A percentile compares a stretch with the other conserved stretches of the same genome.
phyloP scores from a whole-genome alignment of 2,329 filamentous ascomycete species.

The Aspergillus uvarum region DNA sequence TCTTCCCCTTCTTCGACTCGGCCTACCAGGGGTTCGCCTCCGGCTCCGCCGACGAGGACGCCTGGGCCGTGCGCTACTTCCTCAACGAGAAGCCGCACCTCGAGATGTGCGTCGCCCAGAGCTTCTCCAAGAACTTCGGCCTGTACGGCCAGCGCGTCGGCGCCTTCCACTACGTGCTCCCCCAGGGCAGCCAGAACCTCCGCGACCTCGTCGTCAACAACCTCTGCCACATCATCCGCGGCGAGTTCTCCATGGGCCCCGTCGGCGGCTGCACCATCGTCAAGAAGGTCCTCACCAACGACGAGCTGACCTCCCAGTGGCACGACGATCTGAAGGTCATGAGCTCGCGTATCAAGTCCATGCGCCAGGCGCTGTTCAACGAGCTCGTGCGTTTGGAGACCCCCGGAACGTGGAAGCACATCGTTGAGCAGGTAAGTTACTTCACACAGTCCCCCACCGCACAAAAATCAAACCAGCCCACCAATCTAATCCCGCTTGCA shows the following conservation, averaged over 20 bases:
- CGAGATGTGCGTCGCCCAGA: conserved; percentile 58
- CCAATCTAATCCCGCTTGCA: conserved; percentile 13
- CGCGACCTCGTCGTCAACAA: conserved; percentile 38
- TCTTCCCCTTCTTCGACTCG: conserved; percentile 97
- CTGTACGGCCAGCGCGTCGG: conserved; percentile 94
- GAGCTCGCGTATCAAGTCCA: conserved; percentile 89
- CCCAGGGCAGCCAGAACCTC: conserved; percentile 28
- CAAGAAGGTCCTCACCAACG: conserved; percentile 75
- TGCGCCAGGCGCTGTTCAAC: conserved; percentile 74
- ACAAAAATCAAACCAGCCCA: background rate
- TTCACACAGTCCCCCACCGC: background rate
- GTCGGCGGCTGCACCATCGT: conserved; percentile 86
- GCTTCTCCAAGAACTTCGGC: conserved; percentile 67
- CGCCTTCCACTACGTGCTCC: conserved; percentile 69
- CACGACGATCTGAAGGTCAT: conserved; percentile 84
- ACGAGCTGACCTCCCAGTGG: conserved; percentile 79
- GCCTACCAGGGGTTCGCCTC: conserved; percentile 98
- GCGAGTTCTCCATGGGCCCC: conserved; percentile 57
- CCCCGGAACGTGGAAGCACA: conserved; percentile 95
- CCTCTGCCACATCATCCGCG: conserved; percentile 41
- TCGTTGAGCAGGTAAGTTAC: conserved; percentile 78
- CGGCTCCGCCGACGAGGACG: conserved; percentile 79
- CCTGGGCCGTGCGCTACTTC: conserved; percentile 87
- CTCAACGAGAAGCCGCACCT: conserved; percentile 75
- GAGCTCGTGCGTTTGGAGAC: conserved; percentile 83